Evolutionary conservation across 1,139 yeast species (phyloP).

Genomic region (Kodamaea anthophila): DNA sequence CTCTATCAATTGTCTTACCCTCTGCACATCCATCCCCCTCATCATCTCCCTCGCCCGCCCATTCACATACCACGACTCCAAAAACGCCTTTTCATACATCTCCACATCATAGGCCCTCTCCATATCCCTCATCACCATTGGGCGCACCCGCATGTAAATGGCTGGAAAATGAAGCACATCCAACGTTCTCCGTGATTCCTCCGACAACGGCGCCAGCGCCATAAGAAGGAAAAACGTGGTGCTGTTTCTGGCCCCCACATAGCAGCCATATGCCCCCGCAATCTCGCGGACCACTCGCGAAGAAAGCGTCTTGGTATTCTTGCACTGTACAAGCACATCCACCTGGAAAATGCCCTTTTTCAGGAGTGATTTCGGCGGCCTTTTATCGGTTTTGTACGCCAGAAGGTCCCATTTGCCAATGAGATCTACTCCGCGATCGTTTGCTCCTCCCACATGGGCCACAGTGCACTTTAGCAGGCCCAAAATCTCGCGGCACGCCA

Average conservation of each 20-base stretch:
- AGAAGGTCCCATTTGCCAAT: slow-evolving; percentile 53
- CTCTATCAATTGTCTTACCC: no score
- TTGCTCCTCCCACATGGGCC: slow-evolving; percentile 54
- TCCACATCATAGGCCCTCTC: no score
- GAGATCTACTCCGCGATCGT: slow-evolving; percentile 70
- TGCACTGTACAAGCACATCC: slow-evolving; percentile 53
- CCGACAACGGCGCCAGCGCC: slow-evolving; percentile 56
- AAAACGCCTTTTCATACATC: no score
- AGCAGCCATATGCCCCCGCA: slow-evolving; percentile 49
- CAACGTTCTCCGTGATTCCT: slow-evolving; percentile 39
- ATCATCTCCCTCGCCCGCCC: slow-evolving; percentile 33
- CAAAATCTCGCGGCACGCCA: slow-evolving; percentile 45
- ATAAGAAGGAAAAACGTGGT: slow-evolving; percentile 36
- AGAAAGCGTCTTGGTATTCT: slow-evolving; percentile 39
- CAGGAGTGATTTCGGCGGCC: slow-evolving; percentile 3
- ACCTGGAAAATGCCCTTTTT: slow-evolving; percentile 17
- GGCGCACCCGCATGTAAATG: slow-evolving; percentile 28
- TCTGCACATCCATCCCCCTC: slow-evolving; percentile 32
- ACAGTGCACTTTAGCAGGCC: slow-evolving; percentile 38
- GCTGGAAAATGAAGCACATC: slow-evolving; percentile 52
- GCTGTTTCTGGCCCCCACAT: slow-evolving; percentile 27
- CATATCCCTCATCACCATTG: no score
- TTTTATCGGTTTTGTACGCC: slow-evolving; percentile 16
- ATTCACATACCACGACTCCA: slow-evolving; percentile 42
- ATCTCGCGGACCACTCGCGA: slow-evolving; percentile 54